Evolutionary conservation across 1,284 basidiomycete species (phyloP).

Genomic region (Polyporus tsugae): DNA sequence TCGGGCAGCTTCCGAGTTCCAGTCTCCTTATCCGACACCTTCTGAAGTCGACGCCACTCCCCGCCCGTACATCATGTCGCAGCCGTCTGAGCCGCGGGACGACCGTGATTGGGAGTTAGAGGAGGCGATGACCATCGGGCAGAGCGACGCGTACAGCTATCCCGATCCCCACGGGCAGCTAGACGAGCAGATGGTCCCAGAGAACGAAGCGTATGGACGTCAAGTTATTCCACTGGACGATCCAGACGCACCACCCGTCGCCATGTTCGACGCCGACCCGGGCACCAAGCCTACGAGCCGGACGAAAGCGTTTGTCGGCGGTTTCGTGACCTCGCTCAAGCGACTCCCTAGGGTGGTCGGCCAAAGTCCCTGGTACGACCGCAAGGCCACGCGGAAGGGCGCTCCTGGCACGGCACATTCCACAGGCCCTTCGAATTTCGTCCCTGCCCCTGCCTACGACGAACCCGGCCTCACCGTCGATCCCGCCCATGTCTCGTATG

Average conservation of each 20-base stretch:
- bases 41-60: constrained; percentile 13
- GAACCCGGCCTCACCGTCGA: constrained; percentile 32
- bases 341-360: constrained; percentile 39
- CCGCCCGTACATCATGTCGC: constrained; percentile 1
- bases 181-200: constrained; percentile 8
- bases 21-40: constrained; percentile 12
- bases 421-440: constrained; percentile 22
- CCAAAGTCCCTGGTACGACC: constrained; percentile 33
- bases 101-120: constrained; percentile 24
- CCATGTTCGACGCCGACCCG: not conserved
- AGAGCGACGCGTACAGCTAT: constrained; percentile 22
- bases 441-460: constrained; percentile 36
- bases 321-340: constrained; percentile 41
- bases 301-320: constrained; percentile 42
- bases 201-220: constrained; percentile 13
- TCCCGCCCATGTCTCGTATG: constrained; percentile 36
- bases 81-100: constrained; percentile 3
- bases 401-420: constrained; percentile 21
- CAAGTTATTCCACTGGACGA: constrained; percentile 16
- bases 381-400: constrained; percentile 29
- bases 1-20: constrained; percentile 23
- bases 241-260: not conserved
- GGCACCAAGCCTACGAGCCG: constrained; percentile 19
- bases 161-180: not conserved
- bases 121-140: constrained; percentile 30